A percentile compares a stretch with the other conserved stretches of the same genome.
Conservation (phyloP, 345 rosid genomes). For the Hibiscus tridactylites region DNA sequence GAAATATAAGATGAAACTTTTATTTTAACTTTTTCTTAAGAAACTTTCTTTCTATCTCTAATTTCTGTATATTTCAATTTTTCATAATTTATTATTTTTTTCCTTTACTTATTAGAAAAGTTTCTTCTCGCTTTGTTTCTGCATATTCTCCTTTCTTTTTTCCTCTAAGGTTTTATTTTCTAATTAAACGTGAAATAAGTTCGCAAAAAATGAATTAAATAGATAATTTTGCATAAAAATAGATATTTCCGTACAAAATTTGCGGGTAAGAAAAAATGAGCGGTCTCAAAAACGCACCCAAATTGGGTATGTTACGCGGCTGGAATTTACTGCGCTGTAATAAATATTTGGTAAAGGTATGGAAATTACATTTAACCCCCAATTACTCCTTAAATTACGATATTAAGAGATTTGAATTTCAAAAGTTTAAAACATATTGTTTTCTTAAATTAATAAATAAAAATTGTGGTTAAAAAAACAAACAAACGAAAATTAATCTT, state of each 20-base stretch:
- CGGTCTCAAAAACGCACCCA: slow-evolving; percentile 1
- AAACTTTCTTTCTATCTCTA: neutral
- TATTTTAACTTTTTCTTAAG: too few relatives aligned
- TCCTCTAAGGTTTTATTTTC: neutral
- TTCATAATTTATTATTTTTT: neutral
- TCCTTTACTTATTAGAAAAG: neutral
- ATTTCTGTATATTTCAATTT: neutral
- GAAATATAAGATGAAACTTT: neutral
- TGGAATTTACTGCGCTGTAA: slow-evolving; percentile 2
- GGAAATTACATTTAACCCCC: neutral
- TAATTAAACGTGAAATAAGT: neutral
- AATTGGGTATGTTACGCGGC: neutral
- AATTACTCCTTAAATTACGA: neutral
- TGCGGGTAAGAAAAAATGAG: slow-evolving; percentile 10
- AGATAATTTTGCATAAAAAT: neutral
- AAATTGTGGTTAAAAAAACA: too few relatives aligned
- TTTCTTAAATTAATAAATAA: too few relatives aligned
- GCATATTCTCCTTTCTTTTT: too few relatives aligned
- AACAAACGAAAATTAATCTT: neutral
- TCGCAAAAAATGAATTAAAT: neutral
- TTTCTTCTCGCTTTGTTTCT: too few relatives aligned
- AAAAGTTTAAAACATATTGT: neutral
- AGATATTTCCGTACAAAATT: neutral
- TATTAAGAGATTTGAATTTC: neutral
- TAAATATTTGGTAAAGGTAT: neutral